Evolutionary conservation across 208 protist genomes (phyloP), one percentile per base, ranked within the genome.

Genomic region (Acanthamoeba healyi): DNA sequence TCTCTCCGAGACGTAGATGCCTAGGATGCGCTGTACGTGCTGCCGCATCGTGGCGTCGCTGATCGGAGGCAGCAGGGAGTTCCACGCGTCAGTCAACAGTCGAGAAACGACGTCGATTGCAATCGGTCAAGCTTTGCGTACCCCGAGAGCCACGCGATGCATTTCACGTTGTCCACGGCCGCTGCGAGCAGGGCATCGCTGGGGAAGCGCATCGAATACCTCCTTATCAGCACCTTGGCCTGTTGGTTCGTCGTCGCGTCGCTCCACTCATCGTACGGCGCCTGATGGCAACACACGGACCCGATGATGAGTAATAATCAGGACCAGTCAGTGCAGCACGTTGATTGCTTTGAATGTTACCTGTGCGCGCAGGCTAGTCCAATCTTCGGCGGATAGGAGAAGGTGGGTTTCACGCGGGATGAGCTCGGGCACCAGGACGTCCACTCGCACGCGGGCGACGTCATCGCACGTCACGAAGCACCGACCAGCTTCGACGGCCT

Each of bases 111-210:
- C n/a, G 12, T 58, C 54, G 1, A 26, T n/a, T 58, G 12, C 51
- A 4, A 12, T 54, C 14, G 49, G 49, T 77, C 0, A 29, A 70
- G 6, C 14, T 70, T 70, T 7, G 10, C 61, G 34, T 40, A 79
- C 70, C 70, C 70, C 4, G 70, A 79, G 38, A 79, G 70, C 70
- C 70, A 79, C 12, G 70, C 70, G 32, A 79, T 49, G 70, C 70
- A 34, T 15, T 79, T 79, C 36, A 79, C 46, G 70, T 79, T 44
- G 32, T 79, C 70, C 4, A 79, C 32, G 0, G 70, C 70, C 2
- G 70, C 40, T 14, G 70, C 10, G 34, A 79, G 32, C 32, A 79
- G 24, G 29, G 40, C 7, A 1, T 10, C 38, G 32, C 24, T 44
- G 22, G 70, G 70, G 19, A 40, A 46, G 46, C 40, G 22, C 38